Evolutionary conservation across 306 rosid species (phyloP).

Genomic region (Malus orientalis): DNA sequence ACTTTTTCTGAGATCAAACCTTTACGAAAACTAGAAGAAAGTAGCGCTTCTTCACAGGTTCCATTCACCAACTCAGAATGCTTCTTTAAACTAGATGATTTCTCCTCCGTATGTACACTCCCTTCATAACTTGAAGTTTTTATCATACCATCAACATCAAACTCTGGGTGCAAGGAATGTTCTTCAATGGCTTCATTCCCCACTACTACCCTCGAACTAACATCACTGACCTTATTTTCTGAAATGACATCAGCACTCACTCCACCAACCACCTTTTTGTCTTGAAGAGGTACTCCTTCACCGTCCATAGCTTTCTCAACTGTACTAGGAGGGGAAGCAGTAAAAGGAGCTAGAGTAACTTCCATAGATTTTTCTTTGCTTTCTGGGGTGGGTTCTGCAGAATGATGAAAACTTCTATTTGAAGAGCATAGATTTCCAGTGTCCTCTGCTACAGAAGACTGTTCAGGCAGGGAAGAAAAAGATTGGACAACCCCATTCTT

Average conservation of each 20-base stretch:
- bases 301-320: slow-evolving; percentile 29
- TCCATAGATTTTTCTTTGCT: slow-evolving; percentile 28
- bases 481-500: slow-evolving; percentile 20
- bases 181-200: slow-evolving; percentile 25
- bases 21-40: slow-evolving; percentile 16
- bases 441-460: neutral
- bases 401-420: slow-evolving; percentile 17
- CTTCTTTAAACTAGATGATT: slow-evolving; percentile 13
- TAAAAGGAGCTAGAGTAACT: slow-evolving; percentile 12
- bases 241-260: slow-evolving; percentile 14
- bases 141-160: slow-evolving; percentile 23
- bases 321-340: slow-evolving; percentile 12
- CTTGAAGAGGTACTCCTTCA: slow-evolving; percentile 25
- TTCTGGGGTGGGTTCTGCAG: slow-evolving; percentile 21
- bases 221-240: slow-evolving; percentile 23
- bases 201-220: slow-evolving; percentile 17
- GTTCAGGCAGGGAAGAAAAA: neutral
- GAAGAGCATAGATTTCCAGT: slow-evolving; percentile 4
- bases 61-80: slow-evolving; percentile 28
- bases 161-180: neutral
- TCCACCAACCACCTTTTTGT: slow-evolving; percentile 19
- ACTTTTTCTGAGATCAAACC: slow-evolving; percentile 7
- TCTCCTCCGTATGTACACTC: neutral
- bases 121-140: neutral
- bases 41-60: slow-evolving; percentile 15